Evolutionary conservation across 192 early-diverging fungal genomes (phyloP).

Genomic region (Backusella parvicylindrica): DNA sequence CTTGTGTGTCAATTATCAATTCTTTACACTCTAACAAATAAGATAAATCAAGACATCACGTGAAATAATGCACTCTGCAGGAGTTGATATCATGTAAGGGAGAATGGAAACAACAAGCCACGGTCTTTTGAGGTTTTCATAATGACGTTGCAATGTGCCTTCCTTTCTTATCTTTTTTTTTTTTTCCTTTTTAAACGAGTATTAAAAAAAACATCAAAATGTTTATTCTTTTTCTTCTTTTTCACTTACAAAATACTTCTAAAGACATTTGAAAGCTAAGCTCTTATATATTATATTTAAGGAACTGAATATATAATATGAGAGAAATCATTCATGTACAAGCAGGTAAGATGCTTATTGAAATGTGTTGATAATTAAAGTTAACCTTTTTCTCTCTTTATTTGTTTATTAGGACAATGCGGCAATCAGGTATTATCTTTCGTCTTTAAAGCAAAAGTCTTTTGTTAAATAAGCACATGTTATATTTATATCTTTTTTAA

Average conservation of each 20-base stretch:
- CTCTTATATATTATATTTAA: not conserved
- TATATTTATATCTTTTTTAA: not conserved
- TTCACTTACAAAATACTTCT: not conserved
- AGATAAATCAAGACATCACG: not conserved
- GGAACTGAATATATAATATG: conserved; percentile 5
- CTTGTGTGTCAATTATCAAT: not conserved
- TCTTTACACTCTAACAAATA: not conserved
- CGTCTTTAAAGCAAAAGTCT: not conserved
- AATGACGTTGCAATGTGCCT: conserved; percentile 5
- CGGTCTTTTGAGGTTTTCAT: not conserved
- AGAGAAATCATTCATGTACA: conserved; percentile 40
- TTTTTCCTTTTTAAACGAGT: conserved; percentile 1
- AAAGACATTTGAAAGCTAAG: not conserved
- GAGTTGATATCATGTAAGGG: not conserved
- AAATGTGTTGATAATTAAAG: not conserved
- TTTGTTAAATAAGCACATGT: not conserved
- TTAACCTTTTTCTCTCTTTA: not conserved
- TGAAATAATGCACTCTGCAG: not conserved
- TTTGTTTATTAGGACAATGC: conserved; percentile 27
- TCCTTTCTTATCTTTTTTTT: not conserved
- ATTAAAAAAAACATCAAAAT: not conserved
- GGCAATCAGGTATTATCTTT: conserved; percentile 34
- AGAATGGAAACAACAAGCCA: not conserved
- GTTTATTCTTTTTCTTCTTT: not conserved
- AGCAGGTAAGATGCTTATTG: conserved; percentile 24